A percentile compares a stretch with the other conserved stretches of the same genome.
Conservation (phyloP, 352 stramenopile species). For the Thalassiosira mediterranea region DNA sequence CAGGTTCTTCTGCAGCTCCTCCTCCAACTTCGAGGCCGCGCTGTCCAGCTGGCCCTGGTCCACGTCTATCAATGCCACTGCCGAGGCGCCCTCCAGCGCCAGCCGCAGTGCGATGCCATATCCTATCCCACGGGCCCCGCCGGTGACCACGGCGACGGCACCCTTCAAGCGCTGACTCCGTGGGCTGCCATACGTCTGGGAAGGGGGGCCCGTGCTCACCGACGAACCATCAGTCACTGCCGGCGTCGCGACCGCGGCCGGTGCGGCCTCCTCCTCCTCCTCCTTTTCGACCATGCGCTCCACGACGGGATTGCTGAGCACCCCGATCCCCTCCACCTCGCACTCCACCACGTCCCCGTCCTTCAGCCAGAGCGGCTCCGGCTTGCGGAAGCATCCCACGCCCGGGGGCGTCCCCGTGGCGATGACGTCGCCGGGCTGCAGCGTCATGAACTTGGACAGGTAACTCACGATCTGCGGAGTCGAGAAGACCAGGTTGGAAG, state of each 20-base stretch:
- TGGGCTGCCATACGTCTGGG: constrained; percentile 5
- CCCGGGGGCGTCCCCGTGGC: constrained; percentile 77
- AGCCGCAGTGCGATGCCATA: constrained; percentile 58
- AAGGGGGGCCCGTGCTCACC: constrained; percentile 13
- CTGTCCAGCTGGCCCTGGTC: constrained; percentile 39
- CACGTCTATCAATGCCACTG: constrained; percentile 53
- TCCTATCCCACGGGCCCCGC: constrained; percentile 53
- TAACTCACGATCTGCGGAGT: constrained; percentile 58
- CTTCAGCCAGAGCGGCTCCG: constrained; percentile 86
- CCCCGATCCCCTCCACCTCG: constrained; percentile 90
- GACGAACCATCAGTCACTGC: neutral
- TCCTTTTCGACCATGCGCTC: constrained; percentile 16
- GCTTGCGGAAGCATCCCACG: constrained; percentile 88
- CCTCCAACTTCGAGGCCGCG: constrained; percentile 33
- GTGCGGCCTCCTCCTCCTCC: too few species aligned
- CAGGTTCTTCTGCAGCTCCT: constrained; percentile 29
- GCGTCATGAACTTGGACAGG: constrained; percentile 69
- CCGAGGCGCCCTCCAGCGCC: constrained; percentile 49
- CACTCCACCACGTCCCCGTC: constrained; percentile 90
- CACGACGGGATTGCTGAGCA: constrained; percentile 88
- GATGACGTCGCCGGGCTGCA: constrained; percentile 68
- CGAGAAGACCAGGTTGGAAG: constrained; percentile 59
- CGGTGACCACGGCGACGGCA: constrained; percentile 51
- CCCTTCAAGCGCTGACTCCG: constrained; percentile 28
- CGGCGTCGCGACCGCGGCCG: constrained; percentile 1